A percentile compares a stretch with the other conserved stretches of the same genome.
Conservation (phyloP, 2,329 filamentous ascomycete species). For the Diplodia seriata region DNA sequence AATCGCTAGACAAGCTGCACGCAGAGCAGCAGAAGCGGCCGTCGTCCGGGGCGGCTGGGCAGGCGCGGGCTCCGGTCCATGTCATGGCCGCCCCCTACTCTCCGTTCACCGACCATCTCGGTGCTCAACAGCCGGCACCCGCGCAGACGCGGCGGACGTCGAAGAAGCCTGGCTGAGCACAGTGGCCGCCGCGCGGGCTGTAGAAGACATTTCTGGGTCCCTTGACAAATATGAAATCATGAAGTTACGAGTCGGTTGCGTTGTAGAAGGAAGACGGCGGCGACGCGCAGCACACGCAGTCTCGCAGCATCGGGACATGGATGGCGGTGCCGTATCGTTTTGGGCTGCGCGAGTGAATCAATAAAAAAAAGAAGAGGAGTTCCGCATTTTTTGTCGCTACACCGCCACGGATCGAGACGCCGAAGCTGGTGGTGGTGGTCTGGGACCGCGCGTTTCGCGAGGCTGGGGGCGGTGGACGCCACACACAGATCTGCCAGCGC, state of each 20-base stretch:
- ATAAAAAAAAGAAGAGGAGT: constrained; percentile 2
- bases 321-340: neutral
- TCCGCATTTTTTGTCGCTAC: constrained; percentile 9
- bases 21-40: constrained; percentile 76
- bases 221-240: constrained; percentile 19
- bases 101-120: constrained; percentile 62
- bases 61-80: constrained; percentile 54
- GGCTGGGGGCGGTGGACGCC: constrained; percentile 5
- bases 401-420: constrained; percentile 25
- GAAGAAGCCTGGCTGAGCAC: constrained; percentile 43
- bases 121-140: constrained; percentile 34
- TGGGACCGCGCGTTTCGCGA: constrained; percentile 22
- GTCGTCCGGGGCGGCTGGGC: constrained; percentile 35
- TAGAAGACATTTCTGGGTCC: neutral
- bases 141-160: constrained; percentile 39
- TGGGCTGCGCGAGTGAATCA: neutral
- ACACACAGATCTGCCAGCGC: constrained; percentile 20
- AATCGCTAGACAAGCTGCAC: constrained; percentile 83
- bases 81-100: constrained; percentile 65
- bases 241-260: constrained; percentile 16
- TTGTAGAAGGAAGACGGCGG: constrained; percentile 18
- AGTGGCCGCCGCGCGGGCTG: neutral
- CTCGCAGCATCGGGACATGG: neutral
- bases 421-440: neutral
- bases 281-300: neutral